These are phyloP conservation scores for Eutypa lata DNA, from an alignment of 2,329 filamentous ascomycete genomes.

Conservation along the genomic window DNA sequence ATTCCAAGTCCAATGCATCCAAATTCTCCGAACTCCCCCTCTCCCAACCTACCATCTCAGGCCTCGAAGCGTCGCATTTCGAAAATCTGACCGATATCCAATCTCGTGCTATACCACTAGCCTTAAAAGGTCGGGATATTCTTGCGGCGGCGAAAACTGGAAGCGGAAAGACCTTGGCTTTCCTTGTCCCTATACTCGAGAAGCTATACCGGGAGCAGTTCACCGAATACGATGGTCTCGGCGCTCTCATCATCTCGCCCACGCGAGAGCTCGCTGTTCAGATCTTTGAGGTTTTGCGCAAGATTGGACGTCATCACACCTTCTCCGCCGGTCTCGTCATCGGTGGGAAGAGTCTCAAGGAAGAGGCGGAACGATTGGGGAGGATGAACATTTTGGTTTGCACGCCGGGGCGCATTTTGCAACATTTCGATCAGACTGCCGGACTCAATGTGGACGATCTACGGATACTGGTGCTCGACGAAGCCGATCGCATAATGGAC, in stretches of 20 bases:
- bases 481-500: slow-evolving; percentile 95
- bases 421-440: slow-evolving; percentile 92
- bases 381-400: slow-evolving; percentile 98
- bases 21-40: slow-evolving; percentile 83
- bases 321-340: slow-evolving; percentile 94
- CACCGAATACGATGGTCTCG: slow-evolving; percentile 86
- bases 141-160: slow-evolving; percentile 94
- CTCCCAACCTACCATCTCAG: slow-evolving; percentile 73
- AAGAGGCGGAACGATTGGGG: slow-evolving; percentile 78
- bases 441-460: slow-evolving; percentile 86
- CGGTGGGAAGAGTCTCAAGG: slow-evolving; percentile 84
- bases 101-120: slow-evolving; percentile 80
- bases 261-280: slow-evolving; percentile 95
- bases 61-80: slow-evolving; percentile 84
- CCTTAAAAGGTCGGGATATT: slow-evolving; percentile 81
- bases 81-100: slow-evolving; percentile 90
- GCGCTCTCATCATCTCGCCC: slow-evolving; percentile 88
- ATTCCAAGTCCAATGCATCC: slow-evolving; percentile 57
- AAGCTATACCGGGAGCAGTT: slow-evolving; percentile 86
- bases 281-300: slow-evolving; percentile 91
- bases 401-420: slow-evolving; percentile 90
- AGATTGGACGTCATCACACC: slow-evolving; percentile 81
- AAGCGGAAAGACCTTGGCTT: slow-evolving; percentile 92
- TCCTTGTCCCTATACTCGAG: slow-evolving; percentile 87
- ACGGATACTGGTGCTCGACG: slow-evolving; percentile 89